Evolutionary conservation across 306 rosid genomes (phyloP).

Genomic region (Begonia masoniana): DNA sequence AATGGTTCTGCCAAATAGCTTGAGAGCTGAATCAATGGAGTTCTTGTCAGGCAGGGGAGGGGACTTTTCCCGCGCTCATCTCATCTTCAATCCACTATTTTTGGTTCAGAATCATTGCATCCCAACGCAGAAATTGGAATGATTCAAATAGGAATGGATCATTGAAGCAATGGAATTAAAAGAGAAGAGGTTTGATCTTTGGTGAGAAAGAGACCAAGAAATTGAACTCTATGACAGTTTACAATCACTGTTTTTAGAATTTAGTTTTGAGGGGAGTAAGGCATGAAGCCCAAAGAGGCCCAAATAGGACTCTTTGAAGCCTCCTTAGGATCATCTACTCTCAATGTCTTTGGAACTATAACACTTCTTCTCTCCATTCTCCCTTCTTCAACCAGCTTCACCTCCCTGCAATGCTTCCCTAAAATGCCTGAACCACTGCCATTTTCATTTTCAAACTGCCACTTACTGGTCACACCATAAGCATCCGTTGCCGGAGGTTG

Average conservation of each 20-base stretch:
- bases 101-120: neutral
- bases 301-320: slow-evolving; percentile 28
- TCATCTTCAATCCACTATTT: neutral
- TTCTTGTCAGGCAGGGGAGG: neutral
- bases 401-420: slow-evolving; percentile 50
- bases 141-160: too few species aligned
- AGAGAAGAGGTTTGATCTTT: too few species aligned
- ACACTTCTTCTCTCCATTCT: slow-evolving; percentile 22
- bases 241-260: too few species aligned
- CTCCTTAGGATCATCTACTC: slow-evolving; percentile 29
- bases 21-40: slow-evolving; percentile 33
- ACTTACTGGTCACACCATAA: slow-evolving; percentile 2
- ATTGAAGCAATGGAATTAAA: too few species aligned
- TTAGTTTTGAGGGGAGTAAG: neutral
- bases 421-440: slow-evolving; percentile 30
- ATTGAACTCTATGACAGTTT: too few species aligned
- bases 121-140: too few species aligned
- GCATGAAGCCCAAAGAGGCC: slow-evolving; percentile 21
- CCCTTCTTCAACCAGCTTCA: slow-evolving; percentile 22
- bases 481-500: slow-evolving; percentile 30
- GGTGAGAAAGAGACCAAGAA: too few species aligned
- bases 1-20: slow-evolving; percentile 56
- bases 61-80: neutral
- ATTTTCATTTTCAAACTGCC: too few species aligned
- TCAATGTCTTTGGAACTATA: slow-evolving; percentile 32